Evolutionary conservation across 1,284 basidiomycete species (phyloP).

Genomic region (Microbotryum intermedium): DNA sequence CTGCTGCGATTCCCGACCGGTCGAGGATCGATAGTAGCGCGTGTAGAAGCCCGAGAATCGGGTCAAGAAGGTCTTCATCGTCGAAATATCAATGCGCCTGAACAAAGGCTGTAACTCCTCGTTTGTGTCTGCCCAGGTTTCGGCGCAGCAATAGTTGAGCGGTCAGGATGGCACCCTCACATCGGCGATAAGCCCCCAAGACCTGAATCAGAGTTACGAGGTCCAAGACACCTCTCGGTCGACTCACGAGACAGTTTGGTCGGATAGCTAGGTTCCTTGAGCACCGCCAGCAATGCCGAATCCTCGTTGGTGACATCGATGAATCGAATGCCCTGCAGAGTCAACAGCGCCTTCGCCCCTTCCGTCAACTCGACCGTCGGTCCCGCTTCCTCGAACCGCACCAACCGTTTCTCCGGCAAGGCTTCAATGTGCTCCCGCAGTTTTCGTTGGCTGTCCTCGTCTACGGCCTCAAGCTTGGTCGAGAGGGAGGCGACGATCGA

Average conservation of each 20-base stretch:
- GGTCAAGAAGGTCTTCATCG: constrained; percentile 43
- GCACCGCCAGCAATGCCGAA: not conserved
- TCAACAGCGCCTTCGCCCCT: constrained; percentile 34
- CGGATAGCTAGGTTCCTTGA: too few species aligned
- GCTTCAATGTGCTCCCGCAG: constrained; percentile 17
- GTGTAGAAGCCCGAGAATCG: constrained; percentile 38
- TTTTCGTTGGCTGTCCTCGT: too few species aligned
- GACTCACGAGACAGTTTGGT: too few species aligned
- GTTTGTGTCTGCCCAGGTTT: not conserved
- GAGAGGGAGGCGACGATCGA: too few species aligned
- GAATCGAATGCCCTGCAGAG: constrained; percentile 28
- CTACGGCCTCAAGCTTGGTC: too few species aligned
- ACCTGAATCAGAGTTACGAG: too few species aligned
- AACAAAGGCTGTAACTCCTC: constrained; percentile 30
- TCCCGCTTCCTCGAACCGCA: constrained; percentile 17
- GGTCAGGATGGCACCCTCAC: too few species aligned
- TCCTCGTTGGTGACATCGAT: constrained; percentile 33
- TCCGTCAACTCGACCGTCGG: constrained; percentile 29
- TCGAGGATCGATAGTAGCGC: constrained; percentile 50
- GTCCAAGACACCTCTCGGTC: too few species aligned
- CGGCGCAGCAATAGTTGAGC: too few species aligned
- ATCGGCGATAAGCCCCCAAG: too few species aligned
- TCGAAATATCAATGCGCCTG: constrained; percentile 54
- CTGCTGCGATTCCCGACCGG: constrained; percentile 61
- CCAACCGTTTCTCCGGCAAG: constrained; percentile 25